Evolutionary conservation across 108 stramenopile species (phyloP).

Genomic region (Ochromonas danica): DNA sequence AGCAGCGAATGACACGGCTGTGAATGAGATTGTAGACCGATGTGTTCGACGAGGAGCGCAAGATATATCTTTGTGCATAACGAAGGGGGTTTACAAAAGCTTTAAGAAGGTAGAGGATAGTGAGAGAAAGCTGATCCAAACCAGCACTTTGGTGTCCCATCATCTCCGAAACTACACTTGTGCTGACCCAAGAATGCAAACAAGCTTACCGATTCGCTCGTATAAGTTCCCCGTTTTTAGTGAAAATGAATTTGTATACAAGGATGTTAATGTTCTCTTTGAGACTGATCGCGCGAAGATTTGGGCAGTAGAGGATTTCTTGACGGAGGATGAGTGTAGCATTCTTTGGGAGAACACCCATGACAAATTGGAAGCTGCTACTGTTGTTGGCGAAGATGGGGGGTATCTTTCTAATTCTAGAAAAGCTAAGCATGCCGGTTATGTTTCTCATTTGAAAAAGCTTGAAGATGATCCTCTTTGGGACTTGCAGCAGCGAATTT

Average conservation of each 20-base stretch:
- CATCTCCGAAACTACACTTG: conserved; percentile 26
- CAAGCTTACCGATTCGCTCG: neutral
- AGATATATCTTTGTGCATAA: too few species aligned
- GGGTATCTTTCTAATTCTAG: too few species aligned
- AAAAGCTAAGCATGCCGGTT: conserved; percentile 29
- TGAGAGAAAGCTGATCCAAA: neutral
- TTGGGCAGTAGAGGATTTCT: conserved; percentile 71
- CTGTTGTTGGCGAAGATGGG: conserved; percentile 78
- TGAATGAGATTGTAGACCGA: too few species aligned
- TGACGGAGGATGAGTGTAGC: conserved; percentile 72
- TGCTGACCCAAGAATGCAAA: neutral
- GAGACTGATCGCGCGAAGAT: conserved; percentile 40
- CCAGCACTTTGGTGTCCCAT: neutral
- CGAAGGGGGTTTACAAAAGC: neutral
- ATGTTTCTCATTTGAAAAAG: conserved; percentile 10
- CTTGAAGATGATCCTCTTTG: neutral
- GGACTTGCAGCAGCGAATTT: conserved; percentile 28
- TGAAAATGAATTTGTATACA: too few species aligned
- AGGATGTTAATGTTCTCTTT: neutral
- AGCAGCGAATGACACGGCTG: too few species aligned
- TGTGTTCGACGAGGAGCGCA: too few species aligned
- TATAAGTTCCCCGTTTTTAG: too few species aligned
- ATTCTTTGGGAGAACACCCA: conserved; percentile 66
- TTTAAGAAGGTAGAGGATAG: neutral
- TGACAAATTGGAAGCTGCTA: conserved; percentile 64